Evolutionary conservation across 805 yeast species (phyloP).

Genomic region (Ogataea salicorniae): DNA sequence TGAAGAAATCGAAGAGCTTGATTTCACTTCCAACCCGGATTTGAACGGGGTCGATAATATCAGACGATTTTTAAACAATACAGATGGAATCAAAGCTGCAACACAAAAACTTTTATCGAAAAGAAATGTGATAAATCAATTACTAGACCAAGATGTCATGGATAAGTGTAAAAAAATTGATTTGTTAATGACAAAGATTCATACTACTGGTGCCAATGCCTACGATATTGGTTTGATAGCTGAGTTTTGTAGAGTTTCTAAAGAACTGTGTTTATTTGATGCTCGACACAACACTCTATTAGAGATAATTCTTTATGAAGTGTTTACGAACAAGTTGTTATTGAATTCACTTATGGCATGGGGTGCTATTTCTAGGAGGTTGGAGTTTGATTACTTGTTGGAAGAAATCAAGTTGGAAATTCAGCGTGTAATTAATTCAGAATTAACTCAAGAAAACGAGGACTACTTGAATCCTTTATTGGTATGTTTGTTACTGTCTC

Average conservation of each 20-base stretch:
- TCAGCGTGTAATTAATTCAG: neutral
- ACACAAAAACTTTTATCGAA: neutral
- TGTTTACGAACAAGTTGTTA: neutral
- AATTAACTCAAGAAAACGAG: neutral
- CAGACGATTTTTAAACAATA: slow-evolving; percentile 1
- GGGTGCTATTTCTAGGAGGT: neutral
- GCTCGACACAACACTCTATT: neutral
- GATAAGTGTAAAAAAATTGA: too few relatives aligned
- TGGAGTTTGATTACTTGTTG: neutral
- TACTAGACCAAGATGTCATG: too few relatives aligned
- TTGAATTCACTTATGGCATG: neutral
- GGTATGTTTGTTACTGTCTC: neutral
- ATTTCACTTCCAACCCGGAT: slow-evolving; percentile 1
- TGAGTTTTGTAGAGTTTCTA: neutral
- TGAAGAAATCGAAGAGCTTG: neutral
- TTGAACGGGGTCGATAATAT: slow-evolving; percentile 3
- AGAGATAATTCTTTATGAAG: neutral
- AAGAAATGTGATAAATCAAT: too few relatives aligned
- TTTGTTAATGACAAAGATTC: neutral
- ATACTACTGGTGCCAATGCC: neutral
- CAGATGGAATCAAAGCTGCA: neutral
- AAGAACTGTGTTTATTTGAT: neutral
- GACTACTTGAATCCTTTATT: neutral
- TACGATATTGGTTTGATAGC: neutral
- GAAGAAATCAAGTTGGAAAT: neutral